These are phyloP conservation scores for Alloascoidea hylecoeti DNA, from an alignment of 805 yeast genomes.

Conservation along the genomic window DNA sequence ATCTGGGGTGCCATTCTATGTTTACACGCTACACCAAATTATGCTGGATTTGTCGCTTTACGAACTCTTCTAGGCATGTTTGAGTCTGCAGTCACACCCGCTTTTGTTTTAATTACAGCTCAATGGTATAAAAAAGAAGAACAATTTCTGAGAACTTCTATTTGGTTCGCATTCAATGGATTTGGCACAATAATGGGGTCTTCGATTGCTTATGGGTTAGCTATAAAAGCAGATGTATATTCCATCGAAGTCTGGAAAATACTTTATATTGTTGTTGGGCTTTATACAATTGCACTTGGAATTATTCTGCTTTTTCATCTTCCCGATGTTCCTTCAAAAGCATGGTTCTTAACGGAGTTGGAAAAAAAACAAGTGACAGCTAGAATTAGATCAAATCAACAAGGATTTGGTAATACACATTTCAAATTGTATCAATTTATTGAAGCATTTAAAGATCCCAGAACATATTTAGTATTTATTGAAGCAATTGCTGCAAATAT, in stretches of 20 bases:
- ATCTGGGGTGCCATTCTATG: slow-evolving; percentile 49
- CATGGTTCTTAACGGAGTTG: slow-evolving; percentile 29
- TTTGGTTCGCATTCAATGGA: slow-evolving; percentile 29
- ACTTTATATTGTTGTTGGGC: slow-evolving; percentile 41
- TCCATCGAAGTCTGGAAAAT: slow-evolving; percentile 32
- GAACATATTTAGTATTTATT: slow-evolving; percentile 32
- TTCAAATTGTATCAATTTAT: slow-evolving; percentile 39
- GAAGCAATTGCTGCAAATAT: slow-evolving; percentile 23
- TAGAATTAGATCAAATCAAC: slow-evolving; percentile 37
- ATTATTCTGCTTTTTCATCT: slow-evolving; percentile 14
- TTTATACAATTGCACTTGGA: slow-evolving; percentile 28
- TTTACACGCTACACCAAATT: slow-evolving; percentile 34
- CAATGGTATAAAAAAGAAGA: slow-evolving; percentile 37
- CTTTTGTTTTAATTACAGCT: slow-evolving; percentile 37
- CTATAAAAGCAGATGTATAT: slow-evolving; percentile 16
- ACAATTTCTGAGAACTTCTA: slow-evolving; percentile 30
- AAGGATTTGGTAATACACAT: slow-evolving; percentile 39
- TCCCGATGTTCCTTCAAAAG: slow-evolving; percentile 38
- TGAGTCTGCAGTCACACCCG: slow-evolving; percentile 42
- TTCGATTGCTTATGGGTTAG: slow-evolving; percentile 31
- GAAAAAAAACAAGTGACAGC: slow-evolving; percentile 32
- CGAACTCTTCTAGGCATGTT: slow-evolving; percentile 36
- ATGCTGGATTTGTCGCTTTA: slow-evolving; percentile 29
- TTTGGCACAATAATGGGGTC: slow-evolving; percentile 30
- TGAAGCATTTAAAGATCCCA: slow-evolving; percentile 33